Evolutionary conservation across 768 basidiomycete species (phyloP), one percentile per base, ranked within the genome.

Genomic region (Lactarius vividus): DNA sequence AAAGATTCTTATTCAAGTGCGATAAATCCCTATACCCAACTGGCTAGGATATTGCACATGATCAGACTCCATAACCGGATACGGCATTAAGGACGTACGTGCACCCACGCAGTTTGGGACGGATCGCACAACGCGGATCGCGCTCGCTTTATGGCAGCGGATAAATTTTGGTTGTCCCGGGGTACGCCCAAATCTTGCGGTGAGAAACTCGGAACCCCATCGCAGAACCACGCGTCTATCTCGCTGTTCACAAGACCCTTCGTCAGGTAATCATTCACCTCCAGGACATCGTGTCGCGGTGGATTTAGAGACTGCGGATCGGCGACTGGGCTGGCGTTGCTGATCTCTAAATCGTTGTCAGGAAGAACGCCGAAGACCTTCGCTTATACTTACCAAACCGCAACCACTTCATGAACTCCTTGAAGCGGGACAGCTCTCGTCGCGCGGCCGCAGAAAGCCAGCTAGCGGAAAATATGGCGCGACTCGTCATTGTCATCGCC

Each of bases 161-260:
- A 67, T 55, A 87, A 68, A 62, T 77, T 73, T 35, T 71, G 72
- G 57, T 74, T 71, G 26, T 74, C 75, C 23, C 73, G 73, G 53
- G 81, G 77, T 60, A 84, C 75, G 61, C 83, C 84, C 46, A 87
- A 71, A 71, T 85, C 83, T 67, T 73, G 74, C 29, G 81, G 76
- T 18, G 78, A 76, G 73, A 88, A 85, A 55, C 74, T 74, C 28
- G 87, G 85, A 33, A 80, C 74, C 59, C 85, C 83, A 23, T 89
- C 90, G 74, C 81, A 81, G 75, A 94, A 94, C 89, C 91, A 94
- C 69, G 81, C 82, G 78, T 93, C 91, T 76, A 94, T 84, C 58
- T 81, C 77, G 74, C 88, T 92, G 61, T 79, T 78, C 60, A 82
- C 79, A 53, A 94, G 81, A 57, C 91, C 89, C 52, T 84, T 84